Conservation (phyloP, 2,329 filamentous ascomycete species). For the Penicillium sp. region DNA sequence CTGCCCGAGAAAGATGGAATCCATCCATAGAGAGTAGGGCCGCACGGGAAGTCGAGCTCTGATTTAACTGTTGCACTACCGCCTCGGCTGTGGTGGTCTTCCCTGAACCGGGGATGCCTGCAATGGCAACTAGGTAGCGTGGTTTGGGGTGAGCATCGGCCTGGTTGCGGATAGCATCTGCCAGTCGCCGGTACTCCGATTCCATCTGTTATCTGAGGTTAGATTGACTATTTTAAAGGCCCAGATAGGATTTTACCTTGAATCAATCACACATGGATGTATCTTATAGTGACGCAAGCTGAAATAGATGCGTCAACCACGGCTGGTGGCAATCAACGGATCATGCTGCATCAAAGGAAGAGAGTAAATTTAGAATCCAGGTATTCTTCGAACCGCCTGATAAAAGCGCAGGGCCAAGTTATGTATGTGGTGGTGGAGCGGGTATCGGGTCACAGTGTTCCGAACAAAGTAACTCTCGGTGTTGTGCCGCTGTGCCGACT, state of each 20-base stretch:
- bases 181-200: constrained; percentile 20
- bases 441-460: constrained; percentile 29
- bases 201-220: constrained; percentile 20
- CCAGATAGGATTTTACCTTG: not conserved
- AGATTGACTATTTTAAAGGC: not conserved
- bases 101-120: constrained; percentile 34
- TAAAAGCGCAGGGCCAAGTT: not conserved
- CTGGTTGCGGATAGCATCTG: constrained; percentile 16
- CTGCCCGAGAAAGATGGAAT: constrained; percentile 34
- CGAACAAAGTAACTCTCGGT: constrained; percentile 17
- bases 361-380: not conserved
- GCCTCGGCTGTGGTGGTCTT: constrained; percentile 35
- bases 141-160: constrained; percentile 14
- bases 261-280: not conserved
- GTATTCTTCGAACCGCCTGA: not conserved
- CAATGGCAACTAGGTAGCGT: constrained; percentile 29
- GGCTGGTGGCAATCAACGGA: constrained; percentile 1
- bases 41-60: constrained; percentile 6
- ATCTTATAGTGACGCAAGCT: not conserved
- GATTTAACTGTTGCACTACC: constrained; percentile 28
- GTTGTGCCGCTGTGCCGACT: constrained; percentile 17
- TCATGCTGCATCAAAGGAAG: not conserved
- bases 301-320: constrained; percentile 1
- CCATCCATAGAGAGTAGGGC: constrained; percentile 38
- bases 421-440: constrained; percentile 17